Base-by-base conservation (phyloP, 129 eudicot species). In the Escallonia rubra region DNA sequence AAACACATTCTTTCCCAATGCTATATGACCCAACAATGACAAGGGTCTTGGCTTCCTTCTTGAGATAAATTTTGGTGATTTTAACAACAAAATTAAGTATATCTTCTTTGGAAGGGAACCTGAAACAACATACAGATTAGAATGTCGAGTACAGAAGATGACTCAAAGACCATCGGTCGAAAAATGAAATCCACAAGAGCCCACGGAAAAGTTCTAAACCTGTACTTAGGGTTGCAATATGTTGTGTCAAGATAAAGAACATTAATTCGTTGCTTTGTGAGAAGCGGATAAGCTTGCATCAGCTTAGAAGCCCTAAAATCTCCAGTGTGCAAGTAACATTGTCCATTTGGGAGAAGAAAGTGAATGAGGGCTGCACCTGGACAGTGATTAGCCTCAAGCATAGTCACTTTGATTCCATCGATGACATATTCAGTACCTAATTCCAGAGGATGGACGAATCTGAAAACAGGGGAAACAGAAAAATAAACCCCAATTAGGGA, bases 361-460 rank as follows among this genome's bases (percentile, higher is more conserved):
- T 71, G 78, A 62, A 81, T 76, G 40, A 76, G 61, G 5, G 81
- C 85, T 41, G 85, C 85, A 41, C 85, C 85, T 4, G 85, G 85
- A 63, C 85, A 81, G 78, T 81, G 85, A 72, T 81, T 81, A 64
- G 85, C 85, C 68, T 81, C 85, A 0, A 81, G 73, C 78, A 81
- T 59, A 43, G 81, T 81, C 38, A 81, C 79, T 76, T 64, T 72
- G 66, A 64, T 56, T 45, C 81, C 85, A 8, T 81, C 72, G 34
- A 81, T 64, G 56, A 43, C 55, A 60, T 74, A 59, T 53, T 79
- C 83, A 39, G 45, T 66, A 51, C 54, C 83, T 41, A 79, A 38
- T 63, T 79, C 83, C 76, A 79, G 50, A 40, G 83, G 69, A 69
- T 43, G 72, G 39, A 79, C 61, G 10, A 43, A 79, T 43, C 83